Conservation (phyloP, 1,284 basidiomycete species). For the Ganoderma boninense region DNA sequence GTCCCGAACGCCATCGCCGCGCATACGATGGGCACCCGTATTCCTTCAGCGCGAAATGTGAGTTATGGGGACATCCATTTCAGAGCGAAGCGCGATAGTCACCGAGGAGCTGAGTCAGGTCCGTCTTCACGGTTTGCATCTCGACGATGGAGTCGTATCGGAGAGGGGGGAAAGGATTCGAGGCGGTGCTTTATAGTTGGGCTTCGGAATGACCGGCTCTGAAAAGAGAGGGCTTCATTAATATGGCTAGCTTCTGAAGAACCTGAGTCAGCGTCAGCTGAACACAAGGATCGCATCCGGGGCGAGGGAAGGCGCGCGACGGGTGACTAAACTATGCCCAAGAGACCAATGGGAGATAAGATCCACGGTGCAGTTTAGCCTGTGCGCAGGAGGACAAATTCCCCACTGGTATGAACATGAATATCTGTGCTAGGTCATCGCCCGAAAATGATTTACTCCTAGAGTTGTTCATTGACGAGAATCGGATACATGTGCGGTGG, state of each 20-base stretch:
- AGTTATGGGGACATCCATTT: neutral
- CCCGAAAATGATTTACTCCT: too few species aligned
- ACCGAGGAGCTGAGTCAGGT: slow-evolving; percentile 46
- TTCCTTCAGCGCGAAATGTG: slow-evolving; percentile 23
- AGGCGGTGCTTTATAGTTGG: neutral
- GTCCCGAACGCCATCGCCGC: slow-evolving; percentile 76
- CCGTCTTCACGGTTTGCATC: slow-evolving; percentile 41
- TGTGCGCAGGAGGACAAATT: too few species aligned
- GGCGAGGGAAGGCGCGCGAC: too few species aligned
- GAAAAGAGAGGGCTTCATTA: neutral
- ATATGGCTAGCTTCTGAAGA: neutral
- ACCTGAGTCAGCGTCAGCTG: neutral
- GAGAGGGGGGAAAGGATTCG: neutral
- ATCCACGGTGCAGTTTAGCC: too few species aligned
- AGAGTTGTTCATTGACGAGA: too few species aligned
- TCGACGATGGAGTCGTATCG: too few species aligned
- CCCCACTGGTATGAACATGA: too few species aligned
- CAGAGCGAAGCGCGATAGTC: neutral
- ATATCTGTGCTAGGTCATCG: too few species aligned
- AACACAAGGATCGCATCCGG: neutral
- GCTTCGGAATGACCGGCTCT: neutral
- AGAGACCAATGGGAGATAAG: neutral
- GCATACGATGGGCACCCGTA: slow-evolving; percentile 64
- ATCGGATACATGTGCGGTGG: too few species aligned
- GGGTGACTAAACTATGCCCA: neutral